Evolutionary conservation across 768 basidiomycete species (phyloP), one percentile per base, ranked within the genome.

Genomic region (Hydnomerulius pinastri): DNA sequence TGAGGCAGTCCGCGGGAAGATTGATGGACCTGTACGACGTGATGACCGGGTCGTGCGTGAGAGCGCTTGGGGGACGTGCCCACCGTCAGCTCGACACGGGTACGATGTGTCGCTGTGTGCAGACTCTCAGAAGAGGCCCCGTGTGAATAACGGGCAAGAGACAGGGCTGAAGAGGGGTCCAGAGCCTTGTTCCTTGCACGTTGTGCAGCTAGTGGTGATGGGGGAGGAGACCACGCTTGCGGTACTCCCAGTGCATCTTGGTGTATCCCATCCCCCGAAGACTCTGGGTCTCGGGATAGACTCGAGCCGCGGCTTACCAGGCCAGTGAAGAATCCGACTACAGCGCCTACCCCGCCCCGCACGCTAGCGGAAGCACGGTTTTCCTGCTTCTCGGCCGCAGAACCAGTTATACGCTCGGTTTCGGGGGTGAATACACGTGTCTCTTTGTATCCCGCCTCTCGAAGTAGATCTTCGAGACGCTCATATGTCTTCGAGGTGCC

Each of bases 391-490:
- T 49, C 60, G 8, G 44, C 12, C 11, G 67, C 63, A 10, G 61
- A 62, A 18, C 61, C 59, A 21, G 65, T 71, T 15, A 63, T 61
- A 32, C 79, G 77, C 51, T 92, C 89, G 4, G 77, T 73, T 67
- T 93, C 90, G 7, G 93, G 92, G 0, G 93, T 94, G 60, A 90
- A 89, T 10, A 97, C 78, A 36, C 92, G 80, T 3, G 92, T 94
- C 63, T 96, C 93, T 66, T 92, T 92, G 75, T 94, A 95, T 2
- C 93, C 93, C 1, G 91, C 91, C 65, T 92, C 88, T 43, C 82
- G 76, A 23, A 97, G 76, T 15, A 97, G 75, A 69, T 94, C 90
- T 56, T 93, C 93, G 17, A 96, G 77, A 5, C 82, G 77, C 57
- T 94, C 92, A 56, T 92, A 93, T 4, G 82, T 89, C 54, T 80